Conservation (phyloP, 257 asterid species). For the Apocynum venetum region DNA sequence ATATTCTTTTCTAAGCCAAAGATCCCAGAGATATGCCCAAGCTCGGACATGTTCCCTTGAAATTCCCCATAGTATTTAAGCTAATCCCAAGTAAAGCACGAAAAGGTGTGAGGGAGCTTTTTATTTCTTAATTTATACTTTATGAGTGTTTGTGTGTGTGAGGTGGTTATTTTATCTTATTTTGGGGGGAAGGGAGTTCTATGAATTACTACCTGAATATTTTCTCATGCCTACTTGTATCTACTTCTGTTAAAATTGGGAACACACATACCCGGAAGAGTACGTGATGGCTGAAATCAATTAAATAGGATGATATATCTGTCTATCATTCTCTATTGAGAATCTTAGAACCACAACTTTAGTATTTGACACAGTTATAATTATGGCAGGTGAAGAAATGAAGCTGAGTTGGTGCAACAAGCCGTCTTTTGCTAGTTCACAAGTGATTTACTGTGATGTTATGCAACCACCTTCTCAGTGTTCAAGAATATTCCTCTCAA, state of each 20-base stretch:
- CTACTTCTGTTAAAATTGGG: neutral
- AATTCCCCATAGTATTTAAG: neutral
- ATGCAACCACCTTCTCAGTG: neutral
- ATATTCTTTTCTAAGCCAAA: neutral
- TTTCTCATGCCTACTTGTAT: neutral
- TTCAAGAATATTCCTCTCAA: neutral
- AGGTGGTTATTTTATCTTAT: no score
- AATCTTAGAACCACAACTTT: neutral
- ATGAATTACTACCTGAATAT: neutral
- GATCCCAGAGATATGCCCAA: neutral
- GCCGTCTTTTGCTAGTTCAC: neutral
- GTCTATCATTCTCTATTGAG: neutral
- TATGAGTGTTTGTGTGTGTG: no score
- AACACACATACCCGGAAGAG: no score
- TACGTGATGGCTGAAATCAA: neutral
- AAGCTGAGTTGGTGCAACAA: constrained; percentile 13
- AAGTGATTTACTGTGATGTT: constrained; percentile 8
- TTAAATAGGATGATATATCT: neutral
- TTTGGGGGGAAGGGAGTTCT: no score
- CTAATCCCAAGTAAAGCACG: neutral
- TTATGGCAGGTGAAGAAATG: constrained; percentile 54
- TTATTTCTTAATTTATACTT: neutral
- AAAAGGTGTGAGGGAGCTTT: neutral
- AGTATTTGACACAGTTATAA: constrained; percentile 10
- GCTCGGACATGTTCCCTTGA: neutral